phyloP scores from a whole-genome alignment of 768 basidiomycete genomes.

The Cystofilobasidium capitatum region DNA sequence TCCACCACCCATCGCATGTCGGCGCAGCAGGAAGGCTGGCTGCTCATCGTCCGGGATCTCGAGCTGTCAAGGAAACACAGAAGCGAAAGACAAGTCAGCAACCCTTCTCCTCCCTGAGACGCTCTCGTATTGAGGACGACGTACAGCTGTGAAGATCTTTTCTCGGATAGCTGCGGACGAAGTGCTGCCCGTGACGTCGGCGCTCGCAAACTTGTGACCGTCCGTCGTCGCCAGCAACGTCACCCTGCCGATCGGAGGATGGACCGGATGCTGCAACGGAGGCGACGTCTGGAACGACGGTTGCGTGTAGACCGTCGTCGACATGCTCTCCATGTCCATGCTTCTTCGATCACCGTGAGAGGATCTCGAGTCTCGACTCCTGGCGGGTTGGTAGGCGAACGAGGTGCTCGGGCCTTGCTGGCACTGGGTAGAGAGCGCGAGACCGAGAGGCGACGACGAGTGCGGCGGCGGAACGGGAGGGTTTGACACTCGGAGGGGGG shows the following conservation, averaged over 20 bases:
- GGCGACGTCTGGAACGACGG: background rate
- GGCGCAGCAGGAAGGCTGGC: slow-evolving; percentile 65
- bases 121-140: background rate
- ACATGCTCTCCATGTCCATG: background rate
- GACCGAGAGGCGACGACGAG: background rate
- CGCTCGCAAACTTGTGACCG: slow-evolving; percentile 18
- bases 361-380: background rate
- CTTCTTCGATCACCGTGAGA: background rate
- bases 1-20: slow-evolving; percentile 70
- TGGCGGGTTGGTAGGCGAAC: background rate
- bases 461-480: background rate
- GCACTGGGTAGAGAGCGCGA: background rate
- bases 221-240: slow-evolving; percentile 22
- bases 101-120: no score
- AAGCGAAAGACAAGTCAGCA: slow-evolving; percentile 5
- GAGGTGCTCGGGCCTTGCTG: background rate
- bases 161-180: slow-evolving; percentile 16
- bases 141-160: slow-evolving; percentile 24
- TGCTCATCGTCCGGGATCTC: slow-evolving; percentile 70
- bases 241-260: slow-evolving; percentile 7
- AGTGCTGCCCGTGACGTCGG: slow-evolving; percentile 15
- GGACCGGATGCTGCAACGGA: background rate
- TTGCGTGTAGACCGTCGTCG: background rate
- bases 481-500: background rate
- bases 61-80: slow-evolving; percentile 29